These are phyloP conservation scores for Bruguiera gymnorhiza DNA, from an alignment of 345 rosid species.

Conservation along the genomic window DNA sequence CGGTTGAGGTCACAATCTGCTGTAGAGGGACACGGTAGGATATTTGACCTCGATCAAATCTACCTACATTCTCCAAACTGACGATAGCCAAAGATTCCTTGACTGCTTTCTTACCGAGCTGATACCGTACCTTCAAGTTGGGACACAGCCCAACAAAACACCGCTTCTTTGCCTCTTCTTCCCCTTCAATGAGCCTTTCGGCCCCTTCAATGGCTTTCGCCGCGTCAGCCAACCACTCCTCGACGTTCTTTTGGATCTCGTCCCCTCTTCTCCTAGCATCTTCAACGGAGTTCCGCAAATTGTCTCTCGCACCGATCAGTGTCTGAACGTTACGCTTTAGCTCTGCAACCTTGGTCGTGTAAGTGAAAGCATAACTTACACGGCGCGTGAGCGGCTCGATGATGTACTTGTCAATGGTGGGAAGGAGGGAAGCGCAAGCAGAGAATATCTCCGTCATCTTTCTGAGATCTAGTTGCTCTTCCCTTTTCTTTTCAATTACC, in stretches of 20 bases:
- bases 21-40: background rate
- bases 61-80: background rate
- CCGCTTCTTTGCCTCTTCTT: background rate
- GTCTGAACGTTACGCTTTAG: background rate
- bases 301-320: background rate
- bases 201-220: background rate
- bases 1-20: background rate
- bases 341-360: background rate
- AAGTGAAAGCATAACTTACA: background rate
- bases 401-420: background rate
- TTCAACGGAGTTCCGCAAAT: background rate
- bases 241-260: background rate
- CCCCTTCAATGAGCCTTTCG: background rate
- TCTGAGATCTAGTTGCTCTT: no score
- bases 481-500: no score
- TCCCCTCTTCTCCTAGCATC: conserved; percentile 7
- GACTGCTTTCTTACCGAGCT: background rate
- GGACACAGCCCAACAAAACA: conserved; percentile 7
- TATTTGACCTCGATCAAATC: background rate
- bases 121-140: background rate
- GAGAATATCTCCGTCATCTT: no score
- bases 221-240: background rate
- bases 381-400: background rate
- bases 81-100: background rate
- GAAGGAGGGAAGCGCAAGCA: background rate